Percentiles rank a stretch among this genome's conserved stretches.
Evolutionary conservation across 306 rosid genomes (phyloP).

Genomic region (Casuarina glauca): DNA sequence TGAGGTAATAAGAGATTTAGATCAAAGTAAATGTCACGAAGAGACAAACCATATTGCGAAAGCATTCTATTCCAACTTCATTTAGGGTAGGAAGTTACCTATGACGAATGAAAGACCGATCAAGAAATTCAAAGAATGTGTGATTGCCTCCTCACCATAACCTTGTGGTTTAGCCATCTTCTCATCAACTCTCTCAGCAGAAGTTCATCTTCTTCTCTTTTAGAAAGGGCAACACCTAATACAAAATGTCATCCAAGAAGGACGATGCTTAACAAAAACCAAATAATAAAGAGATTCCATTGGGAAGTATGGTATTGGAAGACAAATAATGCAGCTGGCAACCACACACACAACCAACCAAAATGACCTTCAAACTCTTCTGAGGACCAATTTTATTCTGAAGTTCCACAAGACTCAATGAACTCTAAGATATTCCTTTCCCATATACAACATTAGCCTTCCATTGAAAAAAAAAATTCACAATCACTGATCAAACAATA

Average conservation of each 20-base stretch:
- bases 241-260: not conserved
- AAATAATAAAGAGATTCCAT: not conserved
- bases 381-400: not conserved
- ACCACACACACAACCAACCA: not conserved
- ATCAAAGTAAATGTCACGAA: not conserved
- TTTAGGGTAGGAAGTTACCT: conserved; percentile 43
- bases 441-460: not conserved
- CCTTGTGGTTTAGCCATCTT: conserved; percentile 58
- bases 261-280: not conserved
- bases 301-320: not conserved
- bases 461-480: not conserved
- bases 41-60: conserved; percentile 54
- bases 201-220: conserved; percentile 65
- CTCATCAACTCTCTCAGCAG: conserved; percentile 62
- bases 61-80: conserved; percentile 51
- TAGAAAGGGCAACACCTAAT: conserved; percentile 61
- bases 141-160: conserved; percentile 55
- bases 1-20: not conserved
- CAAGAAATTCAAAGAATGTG: conserved; percentile 53
- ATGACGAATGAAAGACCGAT: conserved; percentile 44
- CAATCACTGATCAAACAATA: not conserved
- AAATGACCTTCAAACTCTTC: not conserved
- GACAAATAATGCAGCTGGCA: not conserved
- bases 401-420: not conserved
- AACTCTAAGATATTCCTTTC: not conserved